Conservation (phyloP, 2,329 filamentous ascomycete genomes). For the Aspergillus clavatus region DNA sequence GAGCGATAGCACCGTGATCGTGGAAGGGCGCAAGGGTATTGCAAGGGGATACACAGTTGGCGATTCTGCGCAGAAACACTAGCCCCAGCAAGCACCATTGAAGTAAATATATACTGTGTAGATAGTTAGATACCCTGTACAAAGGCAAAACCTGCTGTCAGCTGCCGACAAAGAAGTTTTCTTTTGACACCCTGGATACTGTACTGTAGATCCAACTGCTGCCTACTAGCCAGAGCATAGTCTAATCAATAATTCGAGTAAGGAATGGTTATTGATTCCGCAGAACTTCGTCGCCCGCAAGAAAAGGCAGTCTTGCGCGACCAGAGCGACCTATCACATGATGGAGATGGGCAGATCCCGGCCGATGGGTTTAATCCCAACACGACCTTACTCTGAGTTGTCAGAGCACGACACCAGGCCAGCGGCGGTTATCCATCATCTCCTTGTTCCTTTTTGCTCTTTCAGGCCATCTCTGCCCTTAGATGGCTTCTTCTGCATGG, state of each 20-base stretch:
- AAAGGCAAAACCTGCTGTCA: not conserved
- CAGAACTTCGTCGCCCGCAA: not conserved
- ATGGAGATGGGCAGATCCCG: slow-evolving; percentile 16
- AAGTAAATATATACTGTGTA: too few relatives aligned
- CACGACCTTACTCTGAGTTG: slow-evolving; percentile 18
- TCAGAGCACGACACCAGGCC: slow-evolving; percentile 13
- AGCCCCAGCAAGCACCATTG: slow-evolving; percentile 6
- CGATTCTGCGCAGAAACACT: slow-evolving; percentile 44
- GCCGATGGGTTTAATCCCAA: slow-evolving; percentile 17
- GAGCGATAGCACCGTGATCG: slow-evolving; percentile 59
- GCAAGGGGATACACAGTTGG: slow-evolving; percentile 84
- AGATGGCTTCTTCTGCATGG: slow-evolving; percentile 25
- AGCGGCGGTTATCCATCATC: slow-evolving; percentile 4
- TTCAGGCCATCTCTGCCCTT: slow-evolving; percentile 19
- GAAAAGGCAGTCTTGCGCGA: not conserved
- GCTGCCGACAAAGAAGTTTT: not conserved
- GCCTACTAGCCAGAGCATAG: not conserved
- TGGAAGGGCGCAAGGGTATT: slow-evolving; percentile 81
- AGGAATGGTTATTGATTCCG: not conserved
- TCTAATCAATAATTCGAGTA: not conserved
- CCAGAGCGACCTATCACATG: slow-evolving; percentile 23
- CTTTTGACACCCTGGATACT: too few relatives aligned
- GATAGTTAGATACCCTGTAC: slow-evolving; percentile 7
- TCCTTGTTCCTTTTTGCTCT: slow-evolving; percentile 5
- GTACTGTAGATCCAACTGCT: not conserved